Conservation (phyloP, 768 basidiomycete genomes). For the Pisolithus sp. region DNA sequence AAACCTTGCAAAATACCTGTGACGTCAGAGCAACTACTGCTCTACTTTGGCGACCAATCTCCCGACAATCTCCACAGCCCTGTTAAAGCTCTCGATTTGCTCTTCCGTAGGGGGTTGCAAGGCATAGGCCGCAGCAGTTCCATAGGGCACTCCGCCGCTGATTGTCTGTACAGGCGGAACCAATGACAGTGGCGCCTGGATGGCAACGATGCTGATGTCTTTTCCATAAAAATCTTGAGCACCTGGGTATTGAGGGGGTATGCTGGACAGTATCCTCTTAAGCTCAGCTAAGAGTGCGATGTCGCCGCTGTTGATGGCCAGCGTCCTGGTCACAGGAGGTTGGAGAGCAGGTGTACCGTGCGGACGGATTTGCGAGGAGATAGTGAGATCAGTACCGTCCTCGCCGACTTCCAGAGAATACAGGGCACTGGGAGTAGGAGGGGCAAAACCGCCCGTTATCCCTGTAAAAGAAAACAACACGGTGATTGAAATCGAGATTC, state of each 20-base stretch:
- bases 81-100: constrained; percentile 60
- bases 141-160: constrained; percentile 50
- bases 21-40: neutral
- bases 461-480: constrained; percentile 36
- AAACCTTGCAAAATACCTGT: too few species aligned
- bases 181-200: neutral
- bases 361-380: constrained; percentile 43
- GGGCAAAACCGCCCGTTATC: constrained; percentile 70
- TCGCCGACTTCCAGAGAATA: constrained; percentile 41
- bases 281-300: constrained; percentile 49
- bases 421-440: constrained; percentile 54
- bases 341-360: constrained; percentile 40
- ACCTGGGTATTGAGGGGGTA: constrained; percentile 39
- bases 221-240: constrained; percentile 69
- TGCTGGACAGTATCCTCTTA: constrained; percentile 49
- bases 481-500: neutral
- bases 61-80: constrained; percentile 64
- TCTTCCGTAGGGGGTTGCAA: constrained; percentile 46
- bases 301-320: constrained; percentile 24
- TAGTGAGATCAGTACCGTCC: constrained; percentile 31
- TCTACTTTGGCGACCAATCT: constrained; percentile 28
- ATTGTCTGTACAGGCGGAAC: constrained; percentile 32
- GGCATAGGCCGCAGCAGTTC: constrained; percentile 50
- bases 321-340: constrained; percentile 37
- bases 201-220: constrained; percentile 51